These are phyloP conservation scores for Ascochyta koolunga DNA, from an alignment of 2,329 filamentous ascomycete genomes.

Conservation along the genomic window DNA sequence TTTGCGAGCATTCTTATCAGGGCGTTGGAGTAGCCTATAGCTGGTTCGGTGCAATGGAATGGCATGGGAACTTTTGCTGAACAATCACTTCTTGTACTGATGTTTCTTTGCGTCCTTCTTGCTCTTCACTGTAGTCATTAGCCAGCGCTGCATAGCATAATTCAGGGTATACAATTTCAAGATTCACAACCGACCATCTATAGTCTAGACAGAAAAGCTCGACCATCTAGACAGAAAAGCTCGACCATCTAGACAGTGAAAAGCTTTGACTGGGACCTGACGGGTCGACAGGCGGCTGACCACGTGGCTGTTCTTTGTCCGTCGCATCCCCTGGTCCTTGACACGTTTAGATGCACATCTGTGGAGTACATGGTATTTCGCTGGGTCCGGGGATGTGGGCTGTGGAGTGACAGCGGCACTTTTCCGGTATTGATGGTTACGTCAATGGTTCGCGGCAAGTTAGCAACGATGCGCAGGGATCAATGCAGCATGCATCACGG, in stretches of 20 bases:
- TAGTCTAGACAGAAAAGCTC: too few species aligned
- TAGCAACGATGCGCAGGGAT: conserved; percentile 6
- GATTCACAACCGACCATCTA: background rate
- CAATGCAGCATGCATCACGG: conserved; percentile 9
- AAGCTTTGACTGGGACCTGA: background rate
- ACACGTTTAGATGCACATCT: background rate
- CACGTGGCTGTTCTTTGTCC: conserved; percentile 10
- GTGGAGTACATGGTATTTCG: background rate
- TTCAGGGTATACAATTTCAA: background rate
- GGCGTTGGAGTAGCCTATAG: conserved; percentile 22
- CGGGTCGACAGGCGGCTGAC: background rate
- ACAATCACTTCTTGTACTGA: background rate
- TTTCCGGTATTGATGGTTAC: conserved; percentile 1
- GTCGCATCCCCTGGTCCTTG: background rate
- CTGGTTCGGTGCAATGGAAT: conserved; percentile 27
- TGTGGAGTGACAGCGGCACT: conserved; percentile 9
- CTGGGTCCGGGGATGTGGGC: conserved; percentile 4
- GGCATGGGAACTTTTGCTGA: conserved; percentile 16
- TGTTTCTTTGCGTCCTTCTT: background rate
- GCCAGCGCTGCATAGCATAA: conserved; percentile 10
- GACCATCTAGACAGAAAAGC: too few species aligned
- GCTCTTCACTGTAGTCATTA: conserved; percentile 3
- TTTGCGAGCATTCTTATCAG: conserved; percentile 26
- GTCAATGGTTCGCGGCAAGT: conserved; percentile 8
- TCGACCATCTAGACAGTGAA: background rate